Conservation (phyloP, 2,329 filamentous ascomycete genomes). For the Thielaviopsis populi region DNA sequence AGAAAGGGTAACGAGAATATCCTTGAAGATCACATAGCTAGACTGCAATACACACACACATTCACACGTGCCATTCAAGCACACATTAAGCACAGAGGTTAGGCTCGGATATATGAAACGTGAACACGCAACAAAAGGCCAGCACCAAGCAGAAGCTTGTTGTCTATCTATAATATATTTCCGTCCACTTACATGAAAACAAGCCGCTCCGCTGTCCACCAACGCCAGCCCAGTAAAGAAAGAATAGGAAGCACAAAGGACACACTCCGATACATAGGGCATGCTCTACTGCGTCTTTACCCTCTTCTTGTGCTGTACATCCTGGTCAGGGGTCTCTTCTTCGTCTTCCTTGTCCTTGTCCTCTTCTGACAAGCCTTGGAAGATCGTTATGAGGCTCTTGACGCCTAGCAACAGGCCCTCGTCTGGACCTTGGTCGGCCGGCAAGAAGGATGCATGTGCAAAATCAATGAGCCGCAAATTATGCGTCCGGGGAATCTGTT, state of each 20-base stretch:
- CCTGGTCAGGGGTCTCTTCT: background rate
- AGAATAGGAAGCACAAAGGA: background rate
- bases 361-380: constrained; percentile 44
- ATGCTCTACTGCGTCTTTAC: background rate
- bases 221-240: background rate
- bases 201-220: background rate
- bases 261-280: constrained; percentile 1
- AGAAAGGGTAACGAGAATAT: background rate
- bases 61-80: background rate
- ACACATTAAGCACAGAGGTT: background rate
- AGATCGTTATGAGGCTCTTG: constrained; percentile 53
- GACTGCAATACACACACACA: background rate
- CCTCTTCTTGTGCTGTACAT: background rate
- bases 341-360: background rate
- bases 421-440: constrained; percentile 61
- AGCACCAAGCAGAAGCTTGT: background rate
- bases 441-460: constrained; percentile 76
- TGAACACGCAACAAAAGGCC: background rate
- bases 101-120: background rate
- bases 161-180: background rate
- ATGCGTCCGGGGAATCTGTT: constrained; percentile 41
- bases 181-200: background rate
- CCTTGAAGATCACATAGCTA: background rate
- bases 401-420: constrained; percentile 69
- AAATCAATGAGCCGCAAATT: constrained; percentile 89